Percentiles rank a stretch among this genome's conserved stretches.
These are phyloP conservation scores for Tolypocladium tropicale DNA, from an alignment of 2,329 filamentous ascomycete genomes.

Conservation along the genomic window DNA sequence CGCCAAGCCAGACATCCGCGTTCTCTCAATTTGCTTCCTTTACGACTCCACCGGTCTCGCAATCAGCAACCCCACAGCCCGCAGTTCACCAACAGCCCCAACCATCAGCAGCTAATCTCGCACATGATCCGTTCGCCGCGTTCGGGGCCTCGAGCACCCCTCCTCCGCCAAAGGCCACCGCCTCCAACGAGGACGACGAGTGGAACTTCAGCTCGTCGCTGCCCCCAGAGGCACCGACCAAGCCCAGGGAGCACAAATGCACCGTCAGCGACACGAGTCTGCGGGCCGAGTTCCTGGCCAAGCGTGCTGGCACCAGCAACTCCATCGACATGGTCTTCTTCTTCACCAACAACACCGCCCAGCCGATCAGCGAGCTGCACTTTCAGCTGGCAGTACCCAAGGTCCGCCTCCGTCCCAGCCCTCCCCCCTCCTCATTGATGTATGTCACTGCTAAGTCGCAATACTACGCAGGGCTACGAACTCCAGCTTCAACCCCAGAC, in stretches of 20 bases:
- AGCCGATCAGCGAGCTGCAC: constrained; percentile 67
- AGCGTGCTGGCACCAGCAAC: constrained; percentile 41
- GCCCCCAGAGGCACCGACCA: constrained; percentile 44
- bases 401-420: constrained; percentile 37
- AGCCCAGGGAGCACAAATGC: constrained; percentile 52
- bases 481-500: constrained; percentile 79
- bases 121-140: constrained; percentile 42
- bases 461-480: constrained; percentile 54
- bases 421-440: not conserved
- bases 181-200: constrained; percentile 65
- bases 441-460: not conserved
- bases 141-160: constrained; percentile 23
- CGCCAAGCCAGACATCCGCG: constrained; percentile 31
- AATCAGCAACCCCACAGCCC: constrained; percentile 43
- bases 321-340: constrained; percentile 61
- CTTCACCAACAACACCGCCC: constrained; percentile 73
- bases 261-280: constrained; percentile 61
- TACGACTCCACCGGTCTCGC: constrained; percentile 38
- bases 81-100: constrained; percentile 35
- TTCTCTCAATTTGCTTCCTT: constrained; percentile 48
- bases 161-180: constrained; percentile 13
- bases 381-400: constrained; percentile 93
- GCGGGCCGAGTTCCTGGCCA: constrained; percentile 63
- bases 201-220: constrained; percentile 89
- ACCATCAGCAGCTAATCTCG: constrained; percentile 27